Conservation (phyloP, 805 yeast genomes). For the Candida sphagnicola region DNA sequence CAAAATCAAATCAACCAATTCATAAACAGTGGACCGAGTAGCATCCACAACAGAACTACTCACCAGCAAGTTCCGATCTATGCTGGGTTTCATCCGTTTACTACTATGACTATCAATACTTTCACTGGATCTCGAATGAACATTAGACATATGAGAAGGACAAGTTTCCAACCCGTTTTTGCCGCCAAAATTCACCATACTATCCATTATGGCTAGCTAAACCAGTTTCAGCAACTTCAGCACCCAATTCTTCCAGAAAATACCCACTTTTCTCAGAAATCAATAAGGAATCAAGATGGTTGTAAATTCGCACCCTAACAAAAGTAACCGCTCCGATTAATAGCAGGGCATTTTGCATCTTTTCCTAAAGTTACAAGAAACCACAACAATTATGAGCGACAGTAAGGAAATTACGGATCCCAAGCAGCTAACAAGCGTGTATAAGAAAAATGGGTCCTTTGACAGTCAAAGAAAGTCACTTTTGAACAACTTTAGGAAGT, state of each 20-base stretch:
- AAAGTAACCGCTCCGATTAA: too few species aligned
- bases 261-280: too few species aligned
- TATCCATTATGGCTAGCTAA: background rate
- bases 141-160: conserved; percentile 14
- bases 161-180: background rate
- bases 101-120: conserved; percentile 5
- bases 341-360: too few species aligned
- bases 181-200: conserved; percentile 4
- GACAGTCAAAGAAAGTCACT: conserved; percentile 42
- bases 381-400: background rate
- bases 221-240: background rate
- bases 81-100: conserved; percentile 18
- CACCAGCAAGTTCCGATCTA: background rate
- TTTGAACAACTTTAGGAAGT: conserved; percentile 39
- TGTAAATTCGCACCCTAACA: background rate
- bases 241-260: background rate
- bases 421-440: conserved; percentile 34
- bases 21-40: conserved; percentile 9
- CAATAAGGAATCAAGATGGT: background rate
- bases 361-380: too few species aligned
- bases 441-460: conserved; percentile 48
- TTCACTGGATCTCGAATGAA: conserved; percentile 7
- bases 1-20: conserved; percentile 18
- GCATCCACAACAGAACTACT: conserved; percentile 7
- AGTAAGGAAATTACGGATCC: conserved; percentile 22